Evolutionary conservation across 2,329 filamentous ascomycete genomes (phyloP), one percentile per base, ranked within the genome.

Genomic region (Diaporthe amygdali): DNA sequence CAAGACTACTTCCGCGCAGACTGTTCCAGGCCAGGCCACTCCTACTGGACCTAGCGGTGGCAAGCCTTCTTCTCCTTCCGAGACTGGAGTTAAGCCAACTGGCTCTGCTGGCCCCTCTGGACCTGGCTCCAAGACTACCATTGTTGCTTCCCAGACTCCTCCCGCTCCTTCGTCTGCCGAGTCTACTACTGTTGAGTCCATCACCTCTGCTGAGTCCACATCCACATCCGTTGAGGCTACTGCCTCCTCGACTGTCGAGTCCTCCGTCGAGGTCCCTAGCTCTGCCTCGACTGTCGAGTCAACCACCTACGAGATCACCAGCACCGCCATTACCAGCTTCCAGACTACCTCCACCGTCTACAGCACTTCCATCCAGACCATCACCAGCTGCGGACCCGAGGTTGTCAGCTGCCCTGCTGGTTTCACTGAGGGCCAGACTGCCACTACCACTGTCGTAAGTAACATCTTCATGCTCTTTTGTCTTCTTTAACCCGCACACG

Each of bases 361-460:
- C 77, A 81, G 80, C 67, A 84, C 81, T 20, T 74, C 74, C 20
- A 77, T 89, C 74, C 83, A 87, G 73, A 91, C 88, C 75, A 82
- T 90, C 79, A 89, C 86, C 78, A 85, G 82, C 74, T 90, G 88
- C 78, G 86, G 78, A 72, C 82, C 87, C 46, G 83, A 82, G 68
- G 83, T 88, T 74, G 82, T 87, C 76, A 39, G 34, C 55, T 68
- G 66, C 52, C 66, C 66, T n/a, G 66, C 52, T 27, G 59, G n/a
- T 25, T 14, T 64, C 14, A 22, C 63, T 30, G 34, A 66, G 37
- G 63, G 63, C 32, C 17, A n/a, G 47, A 17, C 82, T 37, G 76
- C 79, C 67, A 84, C 83, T 14, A 84, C 85, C 55, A 83, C 81
- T 0, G 78, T 89, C 20, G 59, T 59, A 59, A 59, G 54, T 59